phyloP scores from a whole-genome alignment of 257 asterid genomes.

The Paraleonurus japonicus region DNA sequence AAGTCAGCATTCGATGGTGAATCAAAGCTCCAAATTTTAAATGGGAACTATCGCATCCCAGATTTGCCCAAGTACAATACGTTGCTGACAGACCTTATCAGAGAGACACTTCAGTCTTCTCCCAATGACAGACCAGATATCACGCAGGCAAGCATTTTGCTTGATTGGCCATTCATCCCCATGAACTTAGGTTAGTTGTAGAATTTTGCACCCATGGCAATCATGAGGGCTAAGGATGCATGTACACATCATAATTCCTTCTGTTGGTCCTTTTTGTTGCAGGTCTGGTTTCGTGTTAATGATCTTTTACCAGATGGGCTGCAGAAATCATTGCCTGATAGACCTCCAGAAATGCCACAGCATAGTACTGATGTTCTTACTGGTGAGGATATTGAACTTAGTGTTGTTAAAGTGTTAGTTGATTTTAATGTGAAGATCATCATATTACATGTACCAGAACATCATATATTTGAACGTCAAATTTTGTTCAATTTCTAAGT shows the following conservation, averaged over 20 bases:
- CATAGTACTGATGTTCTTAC: constrained; percentile 50
- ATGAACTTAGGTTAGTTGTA: constrained; percentile 83
- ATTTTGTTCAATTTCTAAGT: not conserved
- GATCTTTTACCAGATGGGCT: constrained; percentile 68
- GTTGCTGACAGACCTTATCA: constrained; percentile 63
- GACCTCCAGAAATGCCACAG: constrained; percentile 71
- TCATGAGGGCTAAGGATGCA: constrained; percentile 50
- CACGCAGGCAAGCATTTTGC: constrained; percentile 99
- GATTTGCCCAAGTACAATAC: constrained; percentile 85
- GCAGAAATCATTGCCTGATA: constrained; percentile 84
- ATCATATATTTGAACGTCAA: constrained; percentile 7
- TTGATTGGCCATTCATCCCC: constrained; percentile 89
- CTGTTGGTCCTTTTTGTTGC: constrained; percentile 32
- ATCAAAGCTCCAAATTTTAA: constrained; percentile 93
- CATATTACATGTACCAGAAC: not conserved
- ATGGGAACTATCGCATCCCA: constrained; percentile 93
- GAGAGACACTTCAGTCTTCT: constrained; percentile 84
- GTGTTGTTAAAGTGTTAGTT: not conserved
- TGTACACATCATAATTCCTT: constrained; percentile 35
- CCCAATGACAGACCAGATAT: constrained; percentile 94
- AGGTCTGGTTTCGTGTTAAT: constrained; percentile 98
- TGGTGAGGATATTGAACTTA: constrained; percentile 43
- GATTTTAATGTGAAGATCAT: not conserved
- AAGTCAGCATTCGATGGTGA: constrained; percentile 97
- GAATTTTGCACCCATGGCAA: constrained; percentile 58